Percentiles rank a stretch among this genome's conserved stretches.
Conservation (phyloP, 2,329 filamentous ascomycete genomes). For the Pseudogymnoascus sp. region DNA sequence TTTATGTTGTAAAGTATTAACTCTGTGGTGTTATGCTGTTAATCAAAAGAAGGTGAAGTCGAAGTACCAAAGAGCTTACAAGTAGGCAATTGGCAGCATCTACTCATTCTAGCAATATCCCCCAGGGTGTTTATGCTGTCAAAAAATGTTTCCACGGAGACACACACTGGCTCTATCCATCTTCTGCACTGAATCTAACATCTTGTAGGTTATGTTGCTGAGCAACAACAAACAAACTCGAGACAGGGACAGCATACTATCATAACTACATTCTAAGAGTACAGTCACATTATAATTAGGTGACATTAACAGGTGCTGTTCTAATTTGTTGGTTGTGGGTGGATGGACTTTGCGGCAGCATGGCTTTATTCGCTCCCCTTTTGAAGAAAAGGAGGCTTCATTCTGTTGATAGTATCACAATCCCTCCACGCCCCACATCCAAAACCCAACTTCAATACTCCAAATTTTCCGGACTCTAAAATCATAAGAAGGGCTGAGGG, state of each 20-base stretch:
- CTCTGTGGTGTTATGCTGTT: background rate
- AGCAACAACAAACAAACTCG: background rate
- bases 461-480: background rate
- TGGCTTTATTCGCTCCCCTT: background rate
- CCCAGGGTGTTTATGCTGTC: background rate
- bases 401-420: background rate
- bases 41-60: background rate
- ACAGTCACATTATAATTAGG: background rate
- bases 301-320: background rate
- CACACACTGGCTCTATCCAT: background rate
- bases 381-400: background rate
- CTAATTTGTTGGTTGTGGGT: background rate
- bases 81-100: background rate
- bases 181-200: background rate
- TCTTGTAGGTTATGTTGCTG: background rate
- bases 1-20: background rate
- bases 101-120: background rate
- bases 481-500: conserved; percentile 30
- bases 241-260: background rate
- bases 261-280: background rate
- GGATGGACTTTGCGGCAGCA: background rate
- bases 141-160: background rate
- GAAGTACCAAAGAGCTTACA: background rate
- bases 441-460: background rate
- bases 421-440: background rate